Evolutionary conservation across 83 land plant species (phyloP).

Genomic region (Diphasiastrum complanatum): DNA sequence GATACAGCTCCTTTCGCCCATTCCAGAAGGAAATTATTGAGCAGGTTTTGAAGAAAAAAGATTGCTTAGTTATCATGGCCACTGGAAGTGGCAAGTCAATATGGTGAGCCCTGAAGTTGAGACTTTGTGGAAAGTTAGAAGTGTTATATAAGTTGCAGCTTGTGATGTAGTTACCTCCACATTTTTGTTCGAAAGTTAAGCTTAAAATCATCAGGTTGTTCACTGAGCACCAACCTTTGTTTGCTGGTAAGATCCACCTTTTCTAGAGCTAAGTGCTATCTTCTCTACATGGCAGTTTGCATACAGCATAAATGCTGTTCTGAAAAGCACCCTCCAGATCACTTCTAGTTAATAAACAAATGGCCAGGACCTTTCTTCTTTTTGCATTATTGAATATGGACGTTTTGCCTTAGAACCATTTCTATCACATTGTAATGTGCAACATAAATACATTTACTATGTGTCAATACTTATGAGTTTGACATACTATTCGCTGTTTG

Average conservation of each 20-base stretch:
- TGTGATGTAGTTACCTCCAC: neutral
- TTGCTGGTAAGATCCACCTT: neutral
- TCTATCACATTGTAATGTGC: neutral
- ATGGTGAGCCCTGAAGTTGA: constrained; percentile 34
- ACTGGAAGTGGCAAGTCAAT: constrained; percentile 85
- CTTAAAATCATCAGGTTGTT: neutral
- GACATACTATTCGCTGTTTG: constrained; percentile 11
- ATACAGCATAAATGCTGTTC: no score
- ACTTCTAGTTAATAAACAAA: no score
- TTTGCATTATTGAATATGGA: no score
- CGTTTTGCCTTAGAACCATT: no score
- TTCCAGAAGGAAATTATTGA: constrained; percentile 60
- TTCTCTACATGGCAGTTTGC: neutral
- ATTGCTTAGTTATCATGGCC: constrained; percentile 70
- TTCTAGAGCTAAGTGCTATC: neutral
- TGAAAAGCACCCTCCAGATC: no score
- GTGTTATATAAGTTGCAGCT: neutral
- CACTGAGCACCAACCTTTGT: neutral
- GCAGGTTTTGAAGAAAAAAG: constrained; percentile 48
- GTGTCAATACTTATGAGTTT: neutral
- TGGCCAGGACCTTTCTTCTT: no score
- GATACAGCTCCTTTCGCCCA: constrained; percentile 51
- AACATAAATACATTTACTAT: neutral
- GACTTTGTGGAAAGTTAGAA: neutral
- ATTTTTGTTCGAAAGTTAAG: neutral